A percentile compares a stretch with the other conserved stretches of the same genome.
phyloP scores from a whole-genome alignment of 257 asterid species.

The Eustoma russellianum region DNA sequence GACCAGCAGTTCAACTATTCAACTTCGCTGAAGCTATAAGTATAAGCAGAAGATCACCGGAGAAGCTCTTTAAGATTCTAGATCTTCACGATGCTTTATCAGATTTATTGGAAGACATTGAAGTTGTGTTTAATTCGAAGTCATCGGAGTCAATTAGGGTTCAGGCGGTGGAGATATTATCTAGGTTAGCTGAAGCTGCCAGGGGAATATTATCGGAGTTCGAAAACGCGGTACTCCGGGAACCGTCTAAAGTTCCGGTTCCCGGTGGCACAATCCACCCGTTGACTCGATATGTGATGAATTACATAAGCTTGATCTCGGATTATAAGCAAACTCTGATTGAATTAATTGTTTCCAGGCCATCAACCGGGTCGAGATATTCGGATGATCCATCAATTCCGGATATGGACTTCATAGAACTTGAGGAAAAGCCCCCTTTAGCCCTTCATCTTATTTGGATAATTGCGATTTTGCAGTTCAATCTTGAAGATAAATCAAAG shows the following conservation, averaged over 20 bases:
- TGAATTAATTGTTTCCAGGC: conserved; percentile 66
- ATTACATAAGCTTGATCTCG: conserved; percentile 68
- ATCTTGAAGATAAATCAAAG: too few relatives aligned
- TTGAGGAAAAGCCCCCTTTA: conserved; percentile 47
- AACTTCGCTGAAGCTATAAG: conserved; percentile 90
- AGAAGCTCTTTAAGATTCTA: conserved; percentile 78
- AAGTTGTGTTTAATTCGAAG: conserved; percentile 54
- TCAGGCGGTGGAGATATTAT: conserved; percentile 63
- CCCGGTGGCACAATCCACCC: conserved; percentile 98
- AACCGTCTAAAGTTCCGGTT: conserved; percentile 61
- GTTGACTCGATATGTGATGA: conserved; percentile 87
- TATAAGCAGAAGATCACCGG: conserved; percentile 67
- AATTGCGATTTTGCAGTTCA: too few relatives aligned
- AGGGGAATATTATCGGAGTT: conserved; percentile 77
- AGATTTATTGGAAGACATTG: conserved; percentile 65
- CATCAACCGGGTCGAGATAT: conserved; percentile 55
- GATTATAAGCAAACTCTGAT: conserved; percentile 60
- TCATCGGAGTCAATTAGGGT: conserved; percentile 62
- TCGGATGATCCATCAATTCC: conserved; percentile 56
- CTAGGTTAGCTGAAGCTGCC: conserved; percentile 75
- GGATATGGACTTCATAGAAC: conserved; percentile 65
- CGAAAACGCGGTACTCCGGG: conserved; percentile 75
- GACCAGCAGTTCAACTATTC: conserved; percentile 72
- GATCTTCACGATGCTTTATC: conserved; percentile 75
- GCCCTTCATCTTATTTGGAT: too few relatives aligned